A percentile compares a stretch with the other conserved stretches of the same genome.
These are phyloP conservation scores for Talaromyces sp. DNA, from an alignment of 2,329 filamentous ascomycete species.

Conservation along the genomic window DNA sequence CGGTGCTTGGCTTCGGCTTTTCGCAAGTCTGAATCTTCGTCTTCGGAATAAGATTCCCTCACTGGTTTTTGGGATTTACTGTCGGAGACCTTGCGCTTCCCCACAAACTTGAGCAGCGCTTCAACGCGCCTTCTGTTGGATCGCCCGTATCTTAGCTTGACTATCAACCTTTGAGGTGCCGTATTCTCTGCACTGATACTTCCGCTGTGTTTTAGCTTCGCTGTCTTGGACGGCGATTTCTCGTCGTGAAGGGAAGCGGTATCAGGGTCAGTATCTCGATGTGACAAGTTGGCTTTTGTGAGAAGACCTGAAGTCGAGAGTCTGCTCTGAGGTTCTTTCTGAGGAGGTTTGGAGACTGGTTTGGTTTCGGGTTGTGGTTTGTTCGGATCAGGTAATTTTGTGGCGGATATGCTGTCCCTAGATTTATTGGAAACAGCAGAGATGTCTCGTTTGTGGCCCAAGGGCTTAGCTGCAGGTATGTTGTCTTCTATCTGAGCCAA, in stretches of 20 bases:
- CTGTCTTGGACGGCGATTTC: not conserved
- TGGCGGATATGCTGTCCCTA: constrained; percentile 14
- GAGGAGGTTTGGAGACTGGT: constrained; percentile 13
- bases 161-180: constrained; percentile 30
- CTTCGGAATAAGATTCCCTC: constrained; percentile 4
- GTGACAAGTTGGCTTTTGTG: constrained; percentile 9
- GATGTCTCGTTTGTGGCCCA: constrained; percentile 14
- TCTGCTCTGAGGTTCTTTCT: constrained; percentile 13
- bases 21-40: constrained; percentile 3
- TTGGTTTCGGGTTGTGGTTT: constrained; percentile 14
- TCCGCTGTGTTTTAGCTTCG: constrained; percentile 13
- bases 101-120: constrained; percentile 39
- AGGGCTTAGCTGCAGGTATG: constrained; percentile 14
- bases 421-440: constrained; percentile 14
- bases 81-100: constrained; percentile 28
- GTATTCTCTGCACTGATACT: not conserved
- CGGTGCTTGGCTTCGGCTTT: not conserved
- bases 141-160: constrained; percentile 49
- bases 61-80: not conserved
- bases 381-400: constrained; percentile 15
- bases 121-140: constrained; percentile 44
- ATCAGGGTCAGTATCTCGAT: not conserved
- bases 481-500: constrained; percentile 40
- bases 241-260: constrained; percentile 9
- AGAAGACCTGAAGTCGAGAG: constrained; percentile 2